Evolutionary conservation across 495 filamentous ascomycete species (phyloP), one percentile per base, ranked within the genome.

Genomic region (Tuber brumale): DNA sequence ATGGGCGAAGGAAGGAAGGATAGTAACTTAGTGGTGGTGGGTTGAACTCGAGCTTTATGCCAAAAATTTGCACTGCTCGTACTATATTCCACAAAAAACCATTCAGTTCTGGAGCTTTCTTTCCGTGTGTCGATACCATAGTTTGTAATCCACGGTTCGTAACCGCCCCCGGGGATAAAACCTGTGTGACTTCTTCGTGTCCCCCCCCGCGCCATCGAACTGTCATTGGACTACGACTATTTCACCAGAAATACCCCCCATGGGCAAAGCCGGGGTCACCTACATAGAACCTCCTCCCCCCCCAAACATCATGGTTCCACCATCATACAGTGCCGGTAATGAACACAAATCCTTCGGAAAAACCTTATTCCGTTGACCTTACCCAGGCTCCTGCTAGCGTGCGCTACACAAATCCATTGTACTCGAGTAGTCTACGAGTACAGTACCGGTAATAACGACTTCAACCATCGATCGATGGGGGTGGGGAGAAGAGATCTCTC

Each of bases 21-120:
- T 1, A 21, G 46, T 9, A 23, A 5, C 19, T 7, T 48, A 1
- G 19, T 8, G 10, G 46, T 10, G 8, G 21, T 51, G 46, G 46
- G 21, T 9, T 48, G 6, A 48, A 48, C 6, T 2, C 46, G 2
- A 48, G 46, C 19, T 48, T 51, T 51, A 51, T 51, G 37, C 3
- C 3, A 37, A 37, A 51, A 21, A 21, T 7, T 51, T n/a, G 5
- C 23, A 9, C 8, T 21, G 16, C 43, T 44, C 43, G 1, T 44
- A 44, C 43, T 2, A 6, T n/a, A 51, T n/a, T n/a, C 21, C 21
- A 10, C 21, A 10, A 51, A 23, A 9, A 14, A 5, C 18, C 23
- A 27, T 27, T 37, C 43, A 14, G 3, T 71, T 71, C 70, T 71
- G 21, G 39, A 71, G 70, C 31, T 39, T 71, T 71, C 70, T n/a